A percentile compares a stretch with the other conserved stretches of the same genome.
These are phyloP conservation scores for Kockiozyma suomiensis DNA, from an alignment of 805 yeast species.

Conservation along the genomic window DNA sequence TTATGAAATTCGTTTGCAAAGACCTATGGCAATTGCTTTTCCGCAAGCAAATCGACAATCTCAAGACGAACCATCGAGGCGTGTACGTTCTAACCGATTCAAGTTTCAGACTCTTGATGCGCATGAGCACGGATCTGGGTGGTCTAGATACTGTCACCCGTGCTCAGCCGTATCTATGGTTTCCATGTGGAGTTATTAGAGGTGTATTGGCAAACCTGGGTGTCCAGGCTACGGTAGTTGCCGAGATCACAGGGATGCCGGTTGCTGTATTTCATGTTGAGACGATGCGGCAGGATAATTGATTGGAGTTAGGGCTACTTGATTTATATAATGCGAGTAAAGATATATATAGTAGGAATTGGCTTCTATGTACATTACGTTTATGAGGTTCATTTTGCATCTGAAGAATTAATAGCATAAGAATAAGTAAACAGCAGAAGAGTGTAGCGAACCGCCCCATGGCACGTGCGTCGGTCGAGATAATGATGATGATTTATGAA, in stretches of 20 bases:
- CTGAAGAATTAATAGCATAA: too few species aligned
- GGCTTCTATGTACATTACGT: too few species aligned
- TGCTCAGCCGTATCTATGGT: constrained; percentile 58
- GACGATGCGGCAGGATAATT: constrained; percentile 43
- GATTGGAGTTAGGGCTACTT: not conserved
- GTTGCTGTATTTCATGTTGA: constrained; percentile 73
- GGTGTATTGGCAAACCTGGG: constrained; percentile 74
- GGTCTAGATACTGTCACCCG: constrained; percentile 40
- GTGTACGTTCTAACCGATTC: constrained; percentile 79
- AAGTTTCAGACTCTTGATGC: constrained; percentile 56
- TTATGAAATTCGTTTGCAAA: constrained; percentile 89
- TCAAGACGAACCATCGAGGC: constrained; percentile 88
- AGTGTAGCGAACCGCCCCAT: too few species aligned
- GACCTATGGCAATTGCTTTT: constrained; percentile 85
- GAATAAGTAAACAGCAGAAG: too few species aligned
- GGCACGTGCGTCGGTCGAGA: too few species aligned
- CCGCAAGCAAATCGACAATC: constrained; percentile 86
- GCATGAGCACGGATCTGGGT: constrained; percentile 48
- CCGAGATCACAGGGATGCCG: constrained; percentile 65
- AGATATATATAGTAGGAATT: too few species aligned
- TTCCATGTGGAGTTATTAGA: constrained; percentile 74
- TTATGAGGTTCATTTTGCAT: too few species aligned
- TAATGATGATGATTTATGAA: too few species aligned
- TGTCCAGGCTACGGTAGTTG: constrained; percentile 62
- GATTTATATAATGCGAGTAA: too few species aligned